phyloP scores from a whole-genome alignment of 2,329 filamentous ascomycete species.

The Stenocarpella maydis region DNA sequence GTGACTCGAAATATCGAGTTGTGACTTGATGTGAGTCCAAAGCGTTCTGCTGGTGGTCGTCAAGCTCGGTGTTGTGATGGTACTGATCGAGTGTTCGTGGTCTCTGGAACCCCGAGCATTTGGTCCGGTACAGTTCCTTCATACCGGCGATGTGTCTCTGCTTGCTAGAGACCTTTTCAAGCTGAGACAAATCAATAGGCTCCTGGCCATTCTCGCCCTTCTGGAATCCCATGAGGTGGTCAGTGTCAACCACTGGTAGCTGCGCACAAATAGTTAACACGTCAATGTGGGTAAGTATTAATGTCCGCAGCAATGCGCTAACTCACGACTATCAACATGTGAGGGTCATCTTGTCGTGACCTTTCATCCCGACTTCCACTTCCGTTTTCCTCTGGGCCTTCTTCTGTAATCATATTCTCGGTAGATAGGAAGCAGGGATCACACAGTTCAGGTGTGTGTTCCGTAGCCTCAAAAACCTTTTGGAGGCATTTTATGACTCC shows the following conservation, averaged over 20 bases:
- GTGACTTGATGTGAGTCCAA: not conserved
- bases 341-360: not conserved
- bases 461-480: not conserved
- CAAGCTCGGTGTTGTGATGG: not conserved
- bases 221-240: not conserved
- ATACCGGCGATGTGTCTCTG: not conserved
- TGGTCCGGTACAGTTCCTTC: not conserved
- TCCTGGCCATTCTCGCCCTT: not conserved
- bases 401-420: not conserved
- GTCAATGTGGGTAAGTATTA: not conserved
- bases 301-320: not conserved
- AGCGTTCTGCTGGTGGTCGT: not conserved
- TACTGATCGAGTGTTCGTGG: not conserved
- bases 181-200: not conserved
- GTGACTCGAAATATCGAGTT: not conserved
- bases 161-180: not conserved
- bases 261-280: not conserved
- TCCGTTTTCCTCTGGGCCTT: not conserved
- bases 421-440: not conserved
- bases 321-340: slow-evolving; percentile 7
- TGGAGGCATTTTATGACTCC: not conserved
- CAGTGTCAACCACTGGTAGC: slow-evolving; percentile 6
- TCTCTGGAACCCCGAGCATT: not conserved
- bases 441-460: not conserved
- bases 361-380: not conserved